Evolutionary conservation across 305 asterid genomes (phyloP).

Genomic region (Fraxinus xanthoxyloides): DNA sequence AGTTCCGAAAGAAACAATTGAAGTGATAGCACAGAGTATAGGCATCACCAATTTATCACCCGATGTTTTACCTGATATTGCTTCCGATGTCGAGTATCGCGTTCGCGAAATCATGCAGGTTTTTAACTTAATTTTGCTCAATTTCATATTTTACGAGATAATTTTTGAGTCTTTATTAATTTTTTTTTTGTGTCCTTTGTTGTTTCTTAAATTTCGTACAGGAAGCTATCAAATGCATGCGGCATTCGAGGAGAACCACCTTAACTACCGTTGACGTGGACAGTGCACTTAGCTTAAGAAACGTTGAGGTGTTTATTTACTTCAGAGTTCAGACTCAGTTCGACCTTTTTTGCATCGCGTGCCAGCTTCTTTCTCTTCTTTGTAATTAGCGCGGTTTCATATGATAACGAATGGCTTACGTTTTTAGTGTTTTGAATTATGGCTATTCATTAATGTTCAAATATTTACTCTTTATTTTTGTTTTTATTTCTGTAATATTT

Average conservation of each 20-base stretch:
- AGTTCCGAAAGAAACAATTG: slow-evolving; percentile 79
- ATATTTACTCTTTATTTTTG: neutral
- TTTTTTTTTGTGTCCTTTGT: neutral
- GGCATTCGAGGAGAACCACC: slow-evolving; percentile 90
- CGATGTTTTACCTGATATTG: slow-evolving; percentile 77
- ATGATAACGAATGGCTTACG: neutral
- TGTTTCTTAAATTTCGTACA: slow-evolving; percentile 30
- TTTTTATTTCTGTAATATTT: slow-evolving; percentile 20
- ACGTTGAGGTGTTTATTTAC: slow-evolving; percentile 63
- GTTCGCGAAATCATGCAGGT: slow-evolving; percentile 99
- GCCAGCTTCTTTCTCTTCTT: neutral
- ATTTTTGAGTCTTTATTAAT: slow-evolving; percentile 1
- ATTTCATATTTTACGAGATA: slow-evolving; percentile 3
- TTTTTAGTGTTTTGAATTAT: neutral
- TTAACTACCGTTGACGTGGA: slow-evolving; percentile 89
- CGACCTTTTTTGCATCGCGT: neutral
- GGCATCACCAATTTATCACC: slow-evolving; percentile 82
- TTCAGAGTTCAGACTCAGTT: neutral
- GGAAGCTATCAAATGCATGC: slow-evolving; percentile 97
- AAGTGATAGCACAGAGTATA: slow-evolving; percentile 86
- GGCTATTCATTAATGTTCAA: neutral
- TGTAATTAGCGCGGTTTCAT: neutral
- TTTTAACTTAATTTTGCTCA: neutral
- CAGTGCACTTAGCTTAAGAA: slow-evolving; percentile 80
- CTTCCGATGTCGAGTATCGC: slow-evolving; percentile 93